phyloP scores from a whole-genome alignment of 495 filamentous ascomycete species.

The Aspergillus incahuasiensis region DNA sequence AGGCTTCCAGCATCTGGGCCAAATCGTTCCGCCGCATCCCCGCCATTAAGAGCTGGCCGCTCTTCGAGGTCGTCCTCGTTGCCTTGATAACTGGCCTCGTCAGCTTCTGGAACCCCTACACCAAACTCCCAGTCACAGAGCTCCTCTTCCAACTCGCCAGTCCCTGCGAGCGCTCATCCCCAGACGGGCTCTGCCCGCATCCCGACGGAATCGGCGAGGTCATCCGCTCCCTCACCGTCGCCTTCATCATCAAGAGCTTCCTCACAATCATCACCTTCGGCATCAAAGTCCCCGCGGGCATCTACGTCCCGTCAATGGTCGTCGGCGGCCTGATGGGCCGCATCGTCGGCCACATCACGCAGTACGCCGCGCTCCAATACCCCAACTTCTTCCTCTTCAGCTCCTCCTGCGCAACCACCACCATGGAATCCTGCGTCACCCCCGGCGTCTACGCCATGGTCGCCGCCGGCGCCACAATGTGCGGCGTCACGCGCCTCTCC shows the following conservation, averaged over 20 bases:
- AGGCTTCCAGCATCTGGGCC: constrained; percentile 87
- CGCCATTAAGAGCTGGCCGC: constrained; percentile 73
- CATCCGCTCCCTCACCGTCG: constrained; percentile 63
- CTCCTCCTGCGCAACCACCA: constrained; percentile 59
- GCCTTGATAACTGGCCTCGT: constrained; percentile 77
- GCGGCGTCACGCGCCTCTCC: constrained; percentile 88
- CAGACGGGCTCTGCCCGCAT: constrained; percentile 70
- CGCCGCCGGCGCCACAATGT: constrained; percentile 96
- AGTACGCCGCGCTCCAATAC: constrained; percentile 72
- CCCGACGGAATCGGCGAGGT: constrained; percentile 70
- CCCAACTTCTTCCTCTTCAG: constrained; percentile 67
- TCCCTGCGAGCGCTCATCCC: constrained; percentile 62
- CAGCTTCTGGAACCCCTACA: constrained; percentile 92
- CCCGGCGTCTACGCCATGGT: constrained; percentile 95
- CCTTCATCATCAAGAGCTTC: constrained; percentile 84
- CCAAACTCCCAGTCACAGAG: constrained; percentile 84
- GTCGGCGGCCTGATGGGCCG: constrained; percentile 91
- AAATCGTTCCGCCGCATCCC: constrained; percentile 77
- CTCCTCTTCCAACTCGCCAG: constrained; percentile 85
- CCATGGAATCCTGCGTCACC: constrained; percentile 81
- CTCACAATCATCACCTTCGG: constrained; percentile 88
- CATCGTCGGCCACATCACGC: constrained; percentile 78
- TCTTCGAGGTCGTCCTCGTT: constrained; percentile 85
- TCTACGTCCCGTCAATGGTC: constrained; percentile 98
- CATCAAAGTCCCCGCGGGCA: constrained; percentile 92